phyloP scores from a whole-genome alignment of 1,139 yeast genomes.

The Saccharomyces uvarum region DNA sequence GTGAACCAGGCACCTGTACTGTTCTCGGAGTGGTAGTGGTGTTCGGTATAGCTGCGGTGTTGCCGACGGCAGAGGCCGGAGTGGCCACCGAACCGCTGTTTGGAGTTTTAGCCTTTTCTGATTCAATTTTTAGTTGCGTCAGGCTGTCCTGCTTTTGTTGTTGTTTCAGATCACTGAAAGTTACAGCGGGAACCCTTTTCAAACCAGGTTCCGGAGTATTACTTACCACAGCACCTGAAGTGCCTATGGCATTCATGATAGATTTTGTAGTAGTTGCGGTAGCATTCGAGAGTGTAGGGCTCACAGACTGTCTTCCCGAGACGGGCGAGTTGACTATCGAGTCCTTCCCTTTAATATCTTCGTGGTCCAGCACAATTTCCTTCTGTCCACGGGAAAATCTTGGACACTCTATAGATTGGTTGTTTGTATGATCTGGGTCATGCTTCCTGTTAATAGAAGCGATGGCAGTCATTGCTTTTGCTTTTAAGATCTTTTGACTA shows the following conservation, averaged over 20 bases:
- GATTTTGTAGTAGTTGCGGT: conserved; percentile 27
- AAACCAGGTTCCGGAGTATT: conserved; percentile 32
- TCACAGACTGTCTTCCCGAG: background rate
- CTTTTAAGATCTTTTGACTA: background rate
- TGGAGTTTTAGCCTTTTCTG: background rate
- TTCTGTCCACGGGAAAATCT: background rate
- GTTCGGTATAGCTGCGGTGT: background rate
- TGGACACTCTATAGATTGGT: background rate
- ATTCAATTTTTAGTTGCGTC: background rate
- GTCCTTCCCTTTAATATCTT: background rate
- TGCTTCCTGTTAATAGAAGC: background rate
- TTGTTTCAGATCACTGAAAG: conserved; percentile 29
- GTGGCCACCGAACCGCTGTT: background rate
- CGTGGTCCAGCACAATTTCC: background rate
- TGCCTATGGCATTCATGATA: conserved; percentile 31
- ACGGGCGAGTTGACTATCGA: background rate
- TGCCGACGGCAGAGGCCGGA: background rate
- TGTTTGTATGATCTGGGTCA: background rate
- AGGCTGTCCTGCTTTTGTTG: conserved; percentile 45
- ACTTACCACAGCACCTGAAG: conserved; percentile 32
- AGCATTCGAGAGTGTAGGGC: background rate
- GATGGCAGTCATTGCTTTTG: background rate
- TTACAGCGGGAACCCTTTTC: conserved; percentile 32
- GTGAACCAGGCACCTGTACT: background rate
- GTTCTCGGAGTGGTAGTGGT: background rate